phyloP scores from a whole-genome alignment of 2,329 filamentous ascomycete genomes.

The Penicillium sp. region DNA sequence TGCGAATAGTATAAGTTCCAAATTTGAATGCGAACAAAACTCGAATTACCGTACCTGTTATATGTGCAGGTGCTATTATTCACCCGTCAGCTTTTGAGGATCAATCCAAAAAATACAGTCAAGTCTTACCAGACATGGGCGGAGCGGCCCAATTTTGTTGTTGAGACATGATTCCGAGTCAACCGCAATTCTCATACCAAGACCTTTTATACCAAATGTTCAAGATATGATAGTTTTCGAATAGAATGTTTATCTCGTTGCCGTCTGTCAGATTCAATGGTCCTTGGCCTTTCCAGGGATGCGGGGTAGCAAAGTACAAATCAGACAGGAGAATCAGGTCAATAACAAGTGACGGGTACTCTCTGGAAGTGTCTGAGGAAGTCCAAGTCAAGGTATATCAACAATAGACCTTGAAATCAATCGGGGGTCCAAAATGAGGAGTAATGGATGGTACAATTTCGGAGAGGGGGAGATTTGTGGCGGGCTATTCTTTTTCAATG shows the following conservation, averaged over 20 bases:
- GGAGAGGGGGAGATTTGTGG: background rate
- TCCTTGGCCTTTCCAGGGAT: background rate
- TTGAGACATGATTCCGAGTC: background rate
- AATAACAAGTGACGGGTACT: background rate
- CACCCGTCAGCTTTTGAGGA: background rate
- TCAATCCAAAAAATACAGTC: no score
- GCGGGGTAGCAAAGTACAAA: background rate
- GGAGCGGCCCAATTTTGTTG: background rate
- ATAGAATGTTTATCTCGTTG: background rate
- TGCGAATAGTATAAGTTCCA: background rate
- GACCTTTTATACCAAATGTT: background rate
- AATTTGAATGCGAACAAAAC: no score
- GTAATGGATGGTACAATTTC: background rate
- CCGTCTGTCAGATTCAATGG: background rate
- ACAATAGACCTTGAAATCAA: no score
- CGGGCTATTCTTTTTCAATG: background rate
- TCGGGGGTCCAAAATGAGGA: no score
- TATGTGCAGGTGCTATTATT: conserved; percentile 15
- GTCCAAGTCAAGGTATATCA: no score
- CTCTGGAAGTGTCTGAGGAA: no score
- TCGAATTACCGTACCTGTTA: conserved; percentile 12
- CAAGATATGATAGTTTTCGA: background rate
- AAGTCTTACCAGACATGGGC: conserved; percentile 1
- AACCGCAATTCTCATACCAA: background rate
- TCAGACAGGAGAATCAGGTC: background rate